These are phyloP conservation scores for Lasiodiplodia citricola DNA, from an alignment of 2,329 filamentous ascomycete genomes.

Conservation along the genomic window DNA sequence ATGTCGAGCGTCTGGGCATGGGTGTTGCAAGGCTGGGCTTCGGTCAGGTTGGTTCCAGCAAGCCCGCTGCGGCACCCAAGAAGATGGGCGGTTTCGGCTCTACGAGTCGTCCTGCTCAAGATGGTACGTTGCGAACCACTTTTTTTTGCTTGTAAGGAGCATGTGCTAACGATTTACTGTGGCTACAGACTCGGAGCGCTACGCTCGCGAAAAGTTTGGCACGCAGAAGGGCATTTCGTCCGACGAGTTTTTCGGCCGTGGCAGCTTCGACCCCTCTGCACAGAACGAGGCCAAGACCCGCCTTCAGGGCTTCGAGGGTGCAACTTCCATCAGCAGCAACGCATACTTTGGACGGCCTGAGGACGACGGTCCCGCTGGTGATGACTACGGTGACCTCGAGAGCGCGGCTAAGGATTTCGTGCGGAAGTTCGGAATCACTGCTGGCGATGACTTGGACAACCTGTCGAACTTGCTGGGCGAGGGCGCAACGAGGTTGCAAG, in stretches of 20 bases:
- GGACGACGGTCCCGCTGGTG: constrained; percentile 67
- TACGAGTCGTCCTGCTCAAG: constrained; percentile 72
- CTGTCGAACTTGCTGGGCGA: constrained; percentile 82
- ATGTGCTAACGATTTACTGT: not conserved
- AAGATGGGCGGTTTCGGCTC: constrained; percentile 90
- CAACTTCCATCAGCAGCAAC: constrained; percentile 90
- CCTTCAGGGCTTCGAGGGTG: constrained; percentile 91
- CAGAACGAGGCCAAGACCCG: constrained; percentile 86
- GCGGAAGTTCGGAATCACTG: constrained; percentile 91
- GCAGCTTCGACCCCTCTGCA: constrained; percentile 77
- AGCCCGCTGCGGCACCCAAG: constrained; percentile 67
- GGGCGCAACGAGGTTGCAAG: constrained; percentile 82
- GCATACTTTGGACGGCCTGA: constrained; percentile 96
- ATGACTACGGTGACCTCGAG: constrained; percentile 90
- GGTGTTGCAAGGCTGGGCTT: constrained; percentile 85
- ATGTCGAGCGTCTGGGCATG: constrained; percentile 90
- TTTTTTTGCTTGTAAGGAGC: not conserved
- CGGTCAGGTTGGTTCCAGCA: constrained; percentile 75
- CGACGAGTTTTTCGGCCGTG: constrained; percentile 97
- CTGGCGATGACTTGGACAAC: constrained; percentile 94
- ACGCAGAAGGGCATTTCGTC: constrained; percentile 94
- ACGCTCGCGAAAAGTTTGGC: constrained; percentile 87
- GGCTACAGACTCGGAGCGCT: constrained; percentile 65
- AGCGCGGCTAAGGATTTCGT: constrained; percentile 95
- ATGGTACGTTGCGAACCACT: constrained; percentile 54